These are phyloP conservation scores for Populus nigra DNA, from an alignment of 345 rosid species.

Conservation along the genomic window DNA sequence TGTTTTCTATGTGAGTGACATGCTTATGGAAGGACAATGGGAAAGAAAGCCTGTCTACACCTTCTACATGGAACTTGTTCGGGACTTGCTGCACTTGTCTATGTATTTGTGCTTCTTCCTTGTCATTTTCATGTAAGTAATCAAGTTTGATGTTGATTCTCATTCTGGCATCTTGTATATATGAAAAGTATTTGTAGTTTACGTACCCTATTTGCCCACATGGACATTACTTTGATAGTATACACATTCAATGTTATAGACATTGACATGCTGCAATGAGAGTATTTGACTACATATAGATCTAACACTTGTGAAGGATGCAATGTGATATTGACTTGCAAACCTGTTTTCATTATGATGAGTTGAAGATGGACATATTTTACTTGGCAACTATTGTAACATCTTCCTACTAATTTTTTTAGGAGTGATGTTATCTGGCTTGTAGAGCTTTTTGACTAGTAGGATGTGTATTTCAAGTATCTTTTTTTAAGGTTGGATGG, in stretches of 20 bases:
- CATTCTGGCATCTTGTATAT: neutral
- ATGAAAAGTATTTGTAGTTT: neutral
- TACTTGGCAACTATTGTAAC: neutral
- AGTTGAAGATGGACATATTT: neutral
- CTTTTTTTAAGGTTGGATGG: neutral
- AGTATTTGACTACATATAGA: neutral
- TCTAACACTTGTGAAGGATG: neutral
- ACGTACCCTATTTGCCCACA: neutral
- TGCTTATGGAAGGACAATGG: conserved; percentile 98
- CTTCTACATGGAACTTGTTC: conserved; percentile 88
- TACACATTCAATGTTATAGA: neutral
- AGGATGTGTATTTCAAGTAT: neutral
- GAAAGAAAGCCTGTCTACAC: conserved; percentile 87
- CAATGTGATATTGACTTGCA: neutral
- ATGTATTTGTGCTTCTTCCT: conserved; percentile 96
- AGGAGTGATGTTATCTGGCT: neutral
- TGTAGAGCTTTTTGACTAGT: neutral
- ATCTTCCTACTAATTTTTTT: neutral
- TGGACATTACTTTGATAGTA: neutral
- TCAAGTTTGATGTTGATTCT: conserved; percentile 6
- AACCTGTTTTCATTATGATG: neutral
- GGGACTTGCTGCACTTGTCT: conserved; percentile 92
- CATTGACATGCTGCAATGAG: neutral
- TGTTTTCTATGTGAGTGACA: conserved; percentile 82
- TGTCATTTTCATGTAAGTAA: conserved; percentile 87